Evolutionary conservation across 2,329 filamentous ascomycete genomes (phyloP).

Genomic region (Cordyceps cateniannulata): DNA sequence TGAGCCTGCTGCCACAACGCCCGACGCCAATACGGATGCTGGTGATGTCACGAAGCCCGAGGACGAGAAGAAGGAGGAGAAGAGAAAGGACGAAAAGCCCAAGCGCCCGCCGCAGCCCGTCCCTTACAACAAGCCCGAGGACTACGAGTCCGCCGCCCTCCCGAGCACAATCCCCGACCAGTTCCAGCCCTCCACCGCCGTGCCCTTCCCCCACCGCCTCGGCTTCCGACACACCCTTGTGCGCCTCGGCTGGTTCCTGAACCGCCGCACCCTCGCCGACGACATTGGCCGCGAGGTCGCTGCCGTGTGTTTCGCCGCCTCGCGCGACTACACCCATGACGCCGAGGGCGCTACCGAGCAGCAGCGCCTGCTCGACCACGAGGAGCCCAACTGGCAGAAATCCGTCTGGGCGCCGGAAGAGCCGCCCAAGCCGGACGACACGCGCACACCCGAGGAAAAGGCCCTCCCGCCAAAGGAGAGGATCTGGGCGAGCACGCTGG

Average conservation of each 20-base stretch:
- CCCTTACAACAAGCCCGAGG: constrained; percentile 66
- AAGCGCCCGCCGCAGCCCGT: constrained; percentile 56
- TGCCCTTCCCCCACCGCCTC: constrained; percentile 82
- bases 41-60: constrained; percentile 16
- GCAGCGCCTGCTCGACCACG: constrained; percentile 55
- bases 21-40: constrained; percentile 18
- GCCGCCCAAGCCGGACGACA: constrained; percentile 21
- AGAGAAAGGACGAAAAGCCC: constrained; percentile 41
- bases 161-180: constrained; percentile 61
- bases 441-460: constrained; percentile 34
- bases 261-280: constrained; percentile 77
- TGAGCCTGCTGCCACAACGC: constrained; percentile 14
- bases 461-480: constrained; percentile 51
- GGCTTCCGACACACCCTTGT: constrained; percentile 87
- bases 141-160: constrained; percentile 62
- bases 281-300: constrained; percentile 82
- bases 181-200: constrained; percentile 64
- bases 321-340: constrained; percentile 39
- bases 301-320: constrained; percentile 64
- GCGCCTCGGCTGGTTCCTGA: constrained; percentile 82
- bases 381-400: constrained; percentile 82
- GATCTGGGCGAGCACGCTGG: constrained; percentile 69
- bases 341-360: constrained; percentile 32
- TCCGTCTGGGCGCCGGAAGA: constrained; percentile 55
- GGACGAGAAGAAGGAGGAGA: constrained; percentile 32